phyloP scores from a whole-genome alignment of 2,329 filamentous ascomycete genomes.

The Plectosphaerella cucumerina region DNA sequence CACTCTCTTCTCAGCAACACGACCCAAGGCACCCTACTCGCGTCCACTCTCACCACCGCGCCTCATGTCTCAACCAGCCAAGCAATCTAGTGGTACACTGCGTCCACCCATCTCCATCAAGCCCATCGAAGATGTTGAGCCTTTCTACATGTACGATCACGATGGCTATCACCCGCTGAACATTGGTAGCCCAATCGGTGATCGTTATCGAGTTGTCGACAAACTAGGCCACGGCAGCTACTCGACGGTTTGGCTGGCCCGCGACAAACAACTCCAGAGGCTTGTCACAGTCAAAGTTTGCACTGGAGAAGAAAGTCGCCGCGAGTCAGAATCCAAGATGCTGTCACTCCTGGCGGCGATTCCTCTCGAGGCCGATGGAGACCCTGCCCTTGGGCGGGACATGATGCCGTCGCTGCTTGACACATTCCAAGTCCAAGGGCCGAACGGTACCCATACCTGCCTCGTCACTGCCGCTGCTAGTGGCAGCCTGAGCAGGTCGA shows the following conservation, averaged over 20 bases:
- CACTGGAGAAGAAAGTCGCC: background rate
- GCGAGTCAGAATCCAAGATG: no score
- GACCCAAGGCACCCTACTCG: no score
- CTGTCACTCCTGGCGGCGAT: no score
- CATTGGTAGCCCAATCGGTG: slow-evolving; percentile 5
- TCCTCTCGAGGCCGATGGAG: slow-evolving; percentile 13
- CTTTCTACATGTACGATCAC: background rate
- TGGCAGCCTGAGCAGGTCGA: slow-evolving; percentile 11
- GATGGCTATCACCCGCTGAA: background rate
- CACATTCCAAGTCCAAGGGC: slow-evolving; percentile 7
- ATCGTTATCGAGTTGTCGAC: slow-evolving; percentile 28
- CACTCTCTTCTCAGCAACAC: no score
- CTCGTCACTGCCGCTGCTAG: slow-evolving; percentile 11
- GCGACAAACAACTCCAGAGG: slow-evolving; percentile 20
- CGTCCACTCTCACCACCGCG: no score
- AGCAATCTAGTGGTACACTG: no score
- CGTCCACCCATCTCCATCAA: background rate
- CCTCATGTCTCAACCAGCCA: no score
- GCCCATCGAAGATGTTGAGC: background rate
- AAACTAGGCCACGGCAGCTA: slow-evolving; percentile 33
- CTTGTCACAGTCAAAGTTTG: slow-evolving; percentile 28
- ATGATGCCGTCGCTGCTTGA: slow-evolving; percentile 11
- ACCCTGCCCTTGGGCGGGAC: no score
- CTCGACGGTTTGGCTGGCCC: slow-evolving; percentile 36
- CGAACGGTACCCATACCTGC: slow-evolving; percentile 14